Percentiles rank a stretch among this genome's conserved stretches.
Evolutionary conservation across 192 early-diverging fungal genomes (phyloP).

Genomic region (Geranomyces michiganensis): DNA sequence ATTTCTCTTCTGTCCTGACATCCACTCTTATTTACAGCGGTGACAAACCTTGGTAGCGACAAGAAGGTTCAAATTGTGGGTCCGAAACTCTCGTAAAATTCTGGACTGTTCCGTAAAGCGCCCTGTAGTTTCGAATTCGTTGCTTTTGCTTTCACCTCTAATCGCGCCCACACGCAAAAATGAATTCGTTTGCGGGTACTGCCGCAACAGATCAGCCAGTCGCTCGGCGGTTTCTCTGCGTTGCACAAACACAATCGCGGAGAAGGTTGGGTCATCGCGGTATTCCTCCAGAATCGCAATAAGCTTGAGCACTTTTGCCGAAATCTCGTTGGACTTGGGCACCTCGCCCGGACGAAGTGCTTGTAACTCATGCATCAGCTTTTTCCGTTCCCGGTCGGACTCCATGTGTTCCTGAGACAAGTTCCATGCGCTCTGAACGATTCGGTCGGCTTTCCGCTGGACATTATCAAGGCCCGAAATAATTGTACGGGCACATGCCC

Average conservation of each 20-base stretch:
- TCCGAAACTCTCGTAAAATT: conserved; percentile 69
- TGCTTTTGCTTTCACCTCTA: conserved; percentile 54
- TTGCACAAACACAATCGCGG: conserved; percentile 87
- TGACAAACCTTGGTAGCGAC: conserved; percentile 74
- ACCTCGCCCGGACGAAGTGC: background rate
- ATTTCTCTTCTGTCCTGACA: background rate
- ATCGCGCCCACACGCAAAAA: conserved; percentile 54
- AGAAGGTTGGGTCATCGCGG: conserved; percentile 51
- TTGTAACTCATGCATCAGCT: background rate
- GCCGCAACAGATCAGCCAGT: conserved; percentile 52
- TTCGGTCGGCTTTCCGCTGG: conserved; percentile 5
- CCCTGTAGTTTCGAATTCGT: conserved; percentile 30
- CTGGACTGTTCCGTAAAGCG: conserved; percentile 52
- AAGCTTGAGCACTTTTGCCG: conserved; percentile 73
- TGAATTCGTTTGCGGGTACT: conserved; percentile 53
- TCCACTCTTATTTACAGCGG: background rate
- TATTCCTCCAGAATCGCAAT: conserved; percentile 64
- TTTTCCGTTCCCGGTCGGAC: background rate
- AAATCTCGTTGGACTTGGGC: conserved; percentile 24
- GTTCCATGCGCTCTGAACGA: background rate
- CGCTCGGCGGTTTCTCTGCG: conserved; percentile 72
- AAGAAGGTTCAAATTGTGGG: conserved; percentile 72
- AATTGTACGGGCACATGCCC: conserved; percentile 77
- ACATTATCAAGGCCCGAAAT: conserved; percentile 40
- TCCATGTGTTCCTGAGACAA: background rate